Percentiles rank a stretch among this genome's conserved stretches.
phyloP scores from a whole-genome alignment of 768 basidiomycete genomes.

The Clathrus columnatus region DNA sequence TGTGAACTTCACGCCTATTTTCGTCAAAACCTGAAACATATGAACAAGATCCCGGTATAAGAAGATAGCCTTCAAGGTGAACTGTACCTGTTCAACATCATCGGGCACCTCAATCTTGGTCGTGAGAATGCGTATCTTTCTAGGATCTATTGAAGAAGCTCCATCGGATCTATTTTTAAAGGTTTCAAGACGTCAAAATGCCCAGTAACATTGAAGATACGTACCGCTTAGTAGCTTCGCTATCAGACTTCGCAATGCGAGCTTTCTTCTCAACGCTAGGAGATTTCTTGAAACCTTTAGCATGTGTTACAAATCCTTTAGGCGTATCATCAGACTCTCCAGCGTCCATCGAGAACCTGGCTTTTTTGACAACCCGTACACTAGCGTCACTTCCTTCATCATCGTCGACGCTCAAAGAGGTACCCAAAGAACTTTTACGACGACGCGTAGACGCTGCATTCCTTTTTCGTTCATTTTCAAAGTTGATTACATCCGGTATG shows the following conservation, averaged over 20 bases:
- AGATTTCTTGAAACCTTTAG: conserved; percentile 15
- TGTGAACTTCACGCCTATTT: conserved; percentile 59
- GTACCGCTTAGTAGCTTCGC: too few relatives aligned
- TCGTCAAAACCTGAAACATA: conserved; percentile 44
- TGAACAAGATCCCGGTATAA: too few relatives aligned
- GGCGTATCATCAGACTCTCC: not conserved
- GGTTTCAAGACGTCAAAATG: too few relatives aligned
- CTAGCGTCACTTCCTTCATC: conserved; percentile 3
- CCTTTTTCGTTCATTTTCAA: conserved; percentile 54
- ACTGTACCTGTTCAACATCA: conserved; percentile 51
- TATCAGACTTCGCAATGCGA: too few relatives aligned
- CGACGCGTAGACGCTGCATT: conserved; percentile 17
- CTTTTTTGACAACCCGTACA: not conserved
- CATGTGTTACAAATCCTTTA: not conserved
- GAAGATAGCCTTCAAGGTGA: too few relatives aligned
- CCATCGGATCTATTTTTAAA: not conserved
- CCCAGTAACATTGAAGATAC: too few relatives aligned
- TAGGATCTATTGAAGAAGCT: conserved; percentile 12
- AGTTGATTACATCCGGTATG: conserved; percentile 72
- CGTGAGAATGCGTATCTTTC: conserved; percentile 47
- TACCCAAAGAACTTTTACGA: conserved; percentile 16
- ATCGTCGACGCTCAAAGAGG: conserved; percentile 4
- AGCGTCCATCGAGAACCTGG: not conserved
- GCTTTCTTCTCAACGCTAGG: conserved; percentile 4
- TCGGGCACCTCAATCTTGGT: conserved; percentile 57